Percentiles rank a stretch among this genome's conserved stretches.
phyloP scores from a whole-genome alignment of 768 basidiomycete species.

The Suillus lakei region DNA sequence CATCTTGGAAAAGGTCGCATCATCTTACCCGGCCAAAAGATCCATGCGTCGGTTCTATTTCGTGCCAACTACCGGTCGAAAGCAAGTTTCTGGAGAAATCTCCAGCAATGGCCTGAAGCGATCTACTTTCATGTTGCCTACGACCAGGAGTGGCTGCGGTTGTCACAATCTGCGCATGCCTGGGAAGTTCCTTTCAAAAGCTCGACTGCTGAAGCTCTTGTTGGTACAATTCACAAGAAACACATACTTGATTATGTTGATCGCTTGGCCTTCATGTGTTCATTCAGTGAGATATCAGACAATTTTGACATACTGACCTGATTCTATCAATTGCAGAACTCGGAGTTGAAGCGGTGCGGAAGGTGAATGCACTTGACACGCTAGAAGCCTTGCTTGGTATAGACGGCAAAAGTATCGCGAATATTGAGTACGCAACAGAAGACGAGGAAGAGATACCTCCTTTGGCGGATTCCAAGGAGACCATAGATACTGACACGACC shows the following conservation, averaged over 20 bases:
- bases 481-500: slow-evolving; percentile 1
- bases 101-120: slow-evolving; percentile 30
- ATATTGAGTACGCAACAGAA: background rate
- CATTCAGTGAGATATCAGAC: slow-evolving; percentile 25
- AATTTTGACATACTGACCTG: background rate
- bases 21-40: slow-evolving; percentile 34
- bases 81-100: slow-evolving; percentile 26
- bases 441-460: background rate
- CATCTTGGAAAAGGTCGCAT: slow-evolving; percentile 30
- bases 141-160: background rate
- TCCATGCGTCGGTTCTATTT: slow-evolving; percentile 37
- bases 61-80: slow-evolving; percentile 33
- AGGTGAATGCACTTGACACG: background rate
- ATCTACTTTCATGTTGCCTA: background rate
- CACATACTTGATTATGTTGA: slow-evolving; percentile 24
- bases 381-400: background rate
- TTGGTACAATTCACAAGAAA: slow-evolving; percentile 9
- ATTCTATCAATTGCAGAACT: background rate
- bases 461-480: background rate
- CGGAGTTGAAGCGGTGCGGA: slow-evolving; percentile 22
- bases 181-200: slow-evolving; percentile 28
- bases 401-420: background rate
- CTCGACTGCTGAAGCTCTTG: slow-evolving; percentile 22
- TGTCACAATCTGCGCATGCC: slow-evolving; percentile 18
- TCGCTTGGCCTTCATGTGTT: slow-evolving; percentile 34